Percentiles rank a stretch among this genome's conserved stretches.
Conservation (phyloP, 805 yeast species). For the Lipomyces sp. region DNA sequence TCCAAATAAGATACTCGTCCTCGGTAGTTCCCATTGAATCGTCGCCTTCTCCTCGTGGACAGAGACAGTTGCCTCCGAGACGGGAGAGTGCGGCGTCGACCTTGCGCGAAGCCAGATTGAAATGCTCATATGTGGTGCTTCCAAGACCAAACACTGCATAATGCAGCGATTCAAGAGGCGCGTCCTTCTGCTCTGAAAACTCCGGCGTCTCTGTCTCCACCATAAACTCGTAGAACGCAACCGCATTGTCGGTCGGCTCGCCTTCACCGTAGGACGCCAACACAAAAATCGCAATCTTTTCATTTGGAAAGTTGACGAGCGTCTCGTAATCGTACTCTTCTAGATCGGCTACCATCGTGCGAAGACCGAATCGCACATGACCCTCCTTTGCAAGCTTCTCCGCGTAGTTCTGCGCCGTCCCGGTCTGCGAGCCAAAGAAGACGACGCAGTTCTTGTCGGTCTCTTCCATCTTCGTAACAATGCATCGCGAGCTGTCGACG, state of each 20-base stretch:
- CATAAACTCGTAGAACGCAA: constrained; percentile 68
- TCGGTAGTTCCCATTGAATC: constrained; percentile 93
- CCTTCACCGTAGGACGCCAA: constrained; percentile 97
- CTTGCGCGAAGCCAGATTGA: constrained; percentile 70
- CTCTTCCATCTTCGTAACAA: too few species aligned
- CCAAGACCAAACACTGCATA: constrained; percentile 87
- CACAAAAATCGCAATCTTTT: constrained; percentile 62
- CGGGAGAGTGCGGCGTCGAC: constrained; percentile 48
- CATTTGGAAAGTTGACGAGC: constrained; percentile 57
- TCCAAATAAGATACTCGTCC: constrained; percentile 93
- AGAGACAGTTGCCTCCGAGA: constrained; percentile 70
- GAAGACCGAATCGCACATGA: constrained; percentile 70
- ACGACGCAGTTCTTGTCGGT: constrained; percentile 55
- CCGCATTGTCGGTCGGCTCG: constrained; percentile 93
- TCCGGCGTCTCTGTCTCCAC: constrained; percentile 34
- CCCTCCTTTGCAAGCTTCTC: constrained; percentile 84
- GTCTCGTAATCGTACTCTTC: constrained; percentile 82
- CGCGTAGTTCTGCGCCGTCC: constrained; percentile 96
- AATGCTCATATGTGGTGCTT: constrained; percentile 88
- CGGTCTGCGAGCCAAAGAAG: constrained; percentile 93
- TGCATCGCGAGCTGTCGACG: too few species aligned
- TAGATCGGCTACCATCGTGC: constrained; percentile 78
- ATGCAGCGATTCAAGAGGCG: constrained; percentile 52
- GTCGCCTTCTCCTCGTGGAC: constrained; percentile 85
- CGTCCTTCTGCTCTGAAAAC: constrained; percentile 46